Base-by-base conservation (phyloP, 2,329 filamentous ascomycete genomes). In the Monilinia laxa region DNA sequence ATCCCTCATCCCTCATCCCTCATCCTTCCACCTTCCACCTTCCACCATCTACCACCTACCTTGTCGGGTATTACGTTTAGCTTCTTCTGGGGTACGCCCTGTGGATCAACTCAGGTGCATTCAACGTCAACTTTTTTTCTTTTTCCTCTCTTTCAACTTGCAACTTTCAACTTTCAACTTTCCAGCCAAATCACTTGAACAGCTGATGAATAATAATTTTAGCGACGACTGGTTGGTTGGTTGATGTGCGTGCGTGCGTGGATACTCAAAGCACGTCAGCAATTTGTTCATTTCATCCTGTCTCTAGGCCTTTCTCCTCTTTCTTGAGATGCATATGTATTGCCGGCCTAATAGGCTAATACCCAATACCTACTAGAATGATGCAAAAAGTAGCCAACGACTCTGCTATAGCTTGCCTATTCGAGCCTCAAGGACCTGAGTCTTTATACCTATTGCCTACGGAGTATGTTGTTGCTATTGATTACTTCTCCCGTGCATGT, bases 81-180 rank as follows among this genome's bases (percentile, higher is more conserved):
- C 54, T 52, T 65, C 62, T 42, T 65, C 62, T 65, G 62, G 54
- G 62, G 62, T 65, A 65, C 42, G 60, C 31, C 47, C 54, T 49
- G 31, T 65, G 52, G 42, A 59, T 38, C 35, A 38, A 35, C 7
- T 5, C 5, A 35, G 16, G 45, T 51, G 23, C 45, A 38, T 25
- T 7, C 28, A 60, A 35, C 16, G 14, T 65, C 62, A 58, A 62
- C n/a, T 18, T 47, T 20, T 58, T 47, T 23, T 40, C 31, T 35
- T 35, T 35, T 35, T 35, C 31, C 7, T 35, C 31, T 5, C 7
- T 35, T 4, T 2, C 28, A 28, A 28, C 28, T 28, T 28, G 28
- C 28, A 38, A 38, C 38, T 40, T 40, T 1, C 38, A 40, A 40
- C 11, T 7, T 14, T 12, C 47, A 31, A 57, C 20, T 38, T 42